phyloP scores from a whole-genome alignment of 1,139 yeast genomes.

The Suhomyces maxii region DNA sequence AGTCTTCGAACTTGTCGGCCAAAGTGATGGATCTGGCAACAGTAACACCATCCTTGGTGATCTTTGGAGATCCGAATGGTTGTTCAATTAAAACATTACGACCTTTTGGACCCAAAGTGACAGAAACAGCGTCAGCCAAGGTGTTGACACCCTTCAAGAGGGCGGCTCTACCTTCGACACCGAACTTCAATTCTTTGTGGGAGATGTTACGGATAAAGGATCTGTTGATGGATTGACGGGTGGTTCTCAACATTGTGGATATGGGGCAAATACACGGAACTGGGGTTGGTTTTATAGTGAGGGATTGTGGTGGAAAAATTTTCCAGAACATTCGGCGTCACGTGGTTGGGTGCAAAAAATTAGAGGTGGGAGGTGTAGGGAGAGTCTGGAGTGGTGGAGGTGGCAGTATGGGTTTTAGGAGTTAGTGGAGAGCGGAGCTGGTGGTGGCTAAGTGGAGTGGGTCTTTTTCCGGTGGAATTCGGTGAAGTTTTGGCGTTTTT shows the following conservation, averaged over 20 bases:
- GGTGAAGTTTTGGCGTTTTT: no score
- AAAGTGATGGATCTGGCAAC: constrained; percentile 88
- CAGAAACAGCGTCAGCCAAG: constrained; percentile 95
- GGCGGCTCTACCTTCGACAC: constrained; percentile 98
- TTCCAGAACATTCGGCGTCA: constrained; percentile 16
- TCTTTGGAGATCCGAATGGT: constrained; percentile 95
- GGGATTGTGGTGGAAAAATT: constrained; percentile 7
- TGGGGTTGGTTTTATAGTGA: constrained; percentile 6
- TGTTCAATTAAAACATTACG: constrained; percentile 97
- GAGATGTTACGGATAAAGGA: constrained; percentile 60
- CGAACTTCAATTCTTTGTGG: constrained; percentile 96
- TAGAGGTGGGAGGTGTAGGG: neutral
- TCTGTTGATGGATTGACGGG: constrained; percentile 48
- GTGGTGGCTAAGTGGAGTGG: no score
- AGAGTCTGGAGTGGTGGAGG: neutral
- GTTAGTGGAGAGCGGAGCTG: no score
- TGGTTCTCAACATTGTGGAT: constrained; percentile 55
- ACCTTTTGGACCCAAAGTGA: constrained; percentile 97
- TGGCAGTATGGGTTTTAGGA: neutral
- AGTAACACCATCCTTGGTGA: constrained; percentile 99
- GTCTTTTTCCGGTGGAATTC: no score
- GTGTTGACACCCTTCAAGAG: constrained; percentile 94
- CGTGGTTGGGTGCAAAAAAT: constrained; percentile 9
- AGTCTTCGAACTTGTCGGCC: constrained; percentile 91
- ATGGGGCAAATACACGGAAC: neutral